These are phyloP conservation scores for Calonectria pteridis DNA, from an alignment of 2,329 filamentous ascomycete species.

Conservation along the genomic window DNA sequence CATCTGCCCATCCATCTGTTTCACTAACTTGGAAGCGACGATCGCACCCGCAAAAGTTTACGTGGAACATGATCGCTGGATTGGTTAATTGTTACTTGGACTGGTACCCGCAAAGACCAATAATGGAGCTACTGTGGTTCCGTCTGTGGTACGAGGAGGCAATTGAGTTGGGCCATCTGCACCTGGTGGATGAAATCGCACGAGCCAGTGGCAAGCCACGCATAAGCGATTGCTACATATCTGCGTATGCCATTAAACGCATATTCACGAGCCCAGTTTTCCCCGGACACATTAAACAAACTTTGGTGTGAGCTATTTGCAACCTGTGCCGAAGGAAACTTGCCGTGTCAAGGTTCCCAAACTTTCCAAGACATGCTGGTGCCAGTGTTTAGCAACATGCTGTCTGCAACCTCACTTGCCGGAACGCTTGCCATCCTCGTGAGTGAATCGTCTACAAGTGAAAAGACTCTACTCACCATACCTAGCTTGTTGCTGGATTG, in stretches of 20 bases:
- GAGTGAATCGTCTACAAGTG: not conserved
- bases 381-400: not conserved
- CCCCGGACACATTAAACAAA: not conserved
- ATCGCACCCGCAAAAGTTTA: not conserved
- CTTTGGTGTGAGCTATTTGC: not conserved
- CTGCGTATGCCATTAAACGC: not conserved
- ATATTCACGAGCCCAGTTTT: not conserved
- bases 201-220: not conserved
- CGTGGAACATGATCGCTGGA: too few relatives aligned
- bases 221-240: not conserved
- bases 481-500: not conserved
- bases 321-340: not conserved
- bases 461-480: not conserved
- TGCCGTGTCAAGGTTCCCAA: not conserved
- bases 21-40: not conserved
- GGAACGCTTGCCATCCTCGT: not conserved
- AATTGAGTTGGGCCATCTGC: not conserved
- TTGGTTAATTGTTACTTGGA: not conserved
- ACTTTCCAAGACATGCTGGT: not conserved
- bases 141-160: not conserved
- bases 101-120: not conserved
- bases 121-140: not conserved
- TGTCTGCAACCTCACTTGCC: not conserved
- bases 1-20: not conserved
- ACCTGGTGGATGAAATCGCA: not conserved